Evolutionary conservation across 495 filamentous ascomycete species (phyloP).

Genomic region (Aspergillus asperescens): DNA sequence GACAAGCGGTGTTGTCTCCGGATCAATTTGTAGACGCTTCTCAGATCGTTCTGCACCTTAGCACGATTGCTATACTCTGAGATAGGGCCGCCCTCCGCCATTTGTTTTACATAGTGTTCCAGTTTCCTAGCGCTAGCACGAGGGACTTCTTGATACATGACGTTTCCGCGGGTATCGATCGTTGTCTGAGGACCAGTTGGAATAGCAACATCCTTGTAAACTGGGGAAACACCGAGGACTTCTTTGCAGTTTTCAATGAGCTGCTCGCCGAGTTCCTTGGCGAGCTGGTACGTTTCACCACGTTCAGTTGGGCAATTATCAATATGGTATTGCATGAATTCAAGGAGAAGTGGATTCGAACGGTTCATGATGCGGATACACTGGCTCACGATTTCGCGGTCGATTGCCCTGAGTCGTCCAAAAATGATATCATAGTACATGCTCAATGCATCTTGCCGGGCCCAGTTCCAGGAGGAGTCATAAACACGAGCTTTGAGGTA

Average conservation of each 20-base stretch:
- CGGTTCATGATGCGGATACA: conserved; percentile 99
- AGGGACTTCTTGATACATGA: conserved; percentile 84
- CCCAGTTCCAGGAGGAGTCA: conserved; percentile 99
- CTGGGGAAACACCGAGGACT: conserved; percentile 71
- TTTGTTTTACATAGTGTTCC: conserved; percentile 97
- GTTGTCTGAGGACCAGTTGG: conserved; percentile 89
- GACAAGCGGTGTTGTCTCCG: conserved; percentile 95
- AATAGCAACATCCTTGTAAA: conserved; percentile 90
- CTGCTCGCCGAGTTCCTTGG: conserved; percentile 90
- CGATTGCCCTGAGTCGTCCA: conserved; percentile 83
- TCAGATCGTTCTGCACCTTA: conserved; percentile 94
- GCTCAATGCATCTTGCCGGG: conserved; percentile 88
- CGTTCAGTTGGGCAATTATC: conserved; percentile 96
- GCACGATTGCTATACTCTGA: conserved; percentile 97
- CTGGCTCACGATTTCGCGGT: conserved; percentile 95
- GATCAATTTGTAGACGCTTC: conserved; percentile 93
- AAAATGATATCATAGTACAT: conserved; percentile 99
- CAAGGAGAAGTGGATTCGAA: conserved; percentile 87
- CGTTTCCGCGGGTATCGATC: conserved; percentile 82
- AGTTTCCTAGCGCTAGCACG: conserved; percentile 89
- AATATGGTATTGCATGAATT: conserved; percentile 99
- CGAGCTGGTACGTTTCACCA: conserved; percentile 94
- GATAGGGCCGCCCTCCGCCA: conserved; percentile 97
- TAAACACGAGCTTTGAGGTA: conserved; percentile 91
- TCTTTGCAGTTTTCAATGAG: conserved; percentile 98